Percentiles rank a stretch among this genome's conserved stretches.
These are phyloP conservation scores for Fusarium palustre DNA, from an alignment of 2,329 filamentous ascomycete genomes.

Conservation along the genomic window DNA sequence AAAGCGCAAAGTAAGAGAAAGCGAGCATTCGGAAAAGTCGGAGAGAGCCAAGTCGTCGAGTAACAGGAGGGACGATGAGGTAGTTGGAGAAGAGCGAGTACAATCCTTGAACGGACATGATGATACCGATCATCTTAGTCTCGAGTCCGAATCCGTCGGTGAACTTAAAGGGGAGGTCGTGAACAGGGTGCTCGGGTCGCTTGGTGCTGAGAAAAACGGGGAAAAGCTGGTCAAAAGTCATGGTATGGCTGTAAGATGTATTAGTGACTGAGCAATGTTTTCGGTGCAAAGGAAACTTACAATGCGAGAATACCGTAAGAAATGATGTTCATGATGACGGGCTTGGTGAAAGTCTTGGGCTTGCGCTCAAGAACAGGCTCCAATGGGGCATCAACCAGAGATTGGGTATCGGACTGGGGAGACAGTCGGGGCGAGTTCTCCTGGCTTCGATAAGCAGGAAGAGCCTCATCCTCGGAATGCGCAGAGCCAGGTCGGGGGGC, in stretches of 20 bases:
- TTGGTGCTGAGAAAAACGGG: slow-evolving; percentile 88
- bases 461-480: slow-evolving; percentile 61
- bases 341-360: slow-evolving; percentile 78
- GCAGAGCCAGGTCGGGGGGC: slow-evolving; percentile 15
- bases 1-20: slow-evolving; percentile 86
- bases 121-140: slow-evolving; percentile 85
- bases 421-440: slow-evolving; percentile 65
- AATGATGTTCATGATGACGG: slow-evolving; percentile 87
- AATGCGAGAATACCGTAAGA: slow-evolving; percentile 94
- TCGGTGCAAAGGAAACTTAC: slow-evolving; percentile 67
- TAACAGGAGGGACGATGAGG: slow-evolving; percentile 83
- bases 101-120: slow-evolving; percentile 87
- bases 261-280: slow-evolving; percentile 27
- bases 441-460: slow-evolving; percentile 75
- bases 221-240: slow-evolving; percentile 94
- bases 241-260: slow-evolving; percentile 79
- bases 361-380: slow-evolving; percentile 36
- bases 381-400: slow-evolving; percentile 25
- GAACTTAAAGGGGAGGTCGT: slow-evolving; percentile 85
- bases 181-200: slow-evolving; percentile 62
- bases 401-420: slow-evolving; percentile 46
- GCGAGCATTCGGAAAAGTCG: slow-evolving; percentile 85
- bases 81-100: slow-evolving; percentile 91
- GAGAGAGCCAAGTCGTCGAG: slow-evolving; percentile 79
- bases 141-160: slow-evolving; percentile 85